Evolutionary conservation across 1,139 yeast genomes (phyloP), one percentile per base, ranked within the genome.

Genomic region (Pichia sp.): DNA sequence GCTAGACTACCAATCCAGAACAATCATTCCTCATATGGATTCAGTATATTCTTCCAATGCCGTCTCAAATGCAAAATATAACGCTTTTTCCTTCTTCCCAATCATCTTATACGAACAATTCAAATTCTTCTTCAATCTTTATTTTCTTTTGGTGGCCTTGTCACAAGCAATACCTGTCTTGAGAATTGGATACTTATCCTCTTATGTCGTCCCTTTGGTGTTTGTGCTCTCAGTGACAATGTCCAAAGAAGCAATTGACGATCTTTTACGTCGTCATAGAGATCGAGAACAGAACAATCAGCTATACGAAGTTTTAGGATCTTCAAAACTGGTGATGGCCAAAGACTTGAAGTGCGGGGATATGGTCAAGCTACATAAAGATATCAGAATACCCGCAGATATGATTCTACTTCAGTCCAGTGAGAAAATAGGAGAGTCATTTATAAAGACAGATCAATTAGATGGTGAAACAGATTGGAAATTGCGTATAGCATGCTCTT

Each of bases 401-500:
- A 78, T 90, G 82, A 74, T 95, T 2, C 71, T 95, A 41, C 72
- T 95, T 47, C 95, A 90, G 66, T 85, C 97, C 0, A 85, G 92
- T 50, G 97, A 92, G 65, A 68, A 72, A 16, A 77, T 80, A 8
- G 99, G 98, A 5, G 99, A 93, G 68, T 81, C 93, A 1, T 95
- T 95, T 66, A 88, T 95, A 61, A 87, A 95, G 64, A 95, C 99
- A 0, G 99, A 95, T 73, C 99, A 95, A 70, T 75, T 95, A 53
- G 99, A 95, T 70, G 99, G 99, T 64, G 99, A 95, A 69, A 95
- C 99, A 8, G 99, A 95, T 72, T 95, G 99, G 99, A 95, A 95
- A 69, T 75, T 95, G 55, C 76, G 97, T 62, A 74, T 88, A 36
- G 95, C 97, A 0, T 78, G 84, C 53, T 79, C 84, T 8, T 67